A percentile compares a stretch with the other conserved stretches of the same genome.
These are phyloP conservation scores for Polytolypa hystricis DNA, from an alignment of 2,329 filamentous ascomycete genomes.

Conservation along the genomic window DNA sequence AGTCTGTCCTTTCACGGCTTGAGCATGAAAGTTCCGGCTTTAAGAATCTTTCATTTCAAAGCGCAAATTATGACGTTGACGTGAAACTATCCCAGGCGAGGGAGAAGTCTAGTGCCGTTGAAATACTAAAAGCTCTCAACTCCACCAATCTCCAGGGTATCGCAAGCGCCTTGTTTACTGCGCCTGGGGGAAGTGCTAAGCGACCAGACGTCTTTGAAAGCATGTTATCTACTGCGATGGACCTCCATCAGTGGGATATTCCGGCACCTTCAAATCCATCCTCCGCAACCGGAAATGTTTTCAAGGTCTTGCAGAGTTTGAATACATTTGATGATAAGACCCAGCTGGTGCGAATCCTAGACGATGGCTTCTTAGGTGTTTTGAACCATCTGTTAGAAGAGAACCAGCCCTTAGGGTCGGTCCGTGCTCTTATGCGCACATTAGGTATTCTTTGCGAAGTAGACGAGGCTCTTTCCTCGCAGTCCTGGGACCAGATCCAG, in stretches of 20 bases:
- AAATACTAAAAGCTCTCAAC: constrained; percentile 65
- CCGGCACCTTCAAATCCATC: constrained; percentile 55
- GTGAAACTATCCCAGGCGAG: constrained; percentile 51
- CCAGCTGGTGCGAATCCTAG: constrained; percentile 47
- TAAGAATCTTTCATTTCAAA: constrained; percentile 81
- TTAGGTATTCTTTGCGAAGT: constrained; percentile 71
- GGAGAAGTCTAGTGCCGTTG: constrained; percentile 51
- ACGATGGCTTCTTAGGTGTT: constrained; percentile 46
- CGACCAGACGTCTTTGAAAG: constrained; percentile 48
- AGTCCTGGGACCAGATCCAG: constrained; percentile 49
- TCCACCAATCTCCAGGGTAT: constrained; percentile 75
- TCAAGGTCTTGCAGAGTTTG: constrained; percentile 70
- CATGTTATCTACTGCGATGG: constrained; percentile 68
- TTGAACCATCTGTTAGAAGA: constrained; percentile 29
- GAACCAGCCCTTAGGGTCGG: constrained; percentile 29
- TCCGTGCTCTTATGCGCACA: constrained; percentile 49
- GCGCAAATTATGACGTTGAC: constrained; percentile 81
- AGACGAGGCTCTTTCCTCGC: constrained; percentile 60
- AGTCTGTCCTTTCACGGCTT: constrained; percentile 66
- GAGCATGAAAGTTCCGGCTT: constrained; percentile 82
- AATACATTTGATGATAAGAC: constrained; percentile 51
- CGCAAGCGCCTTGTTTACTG: constrained; percentile 66
- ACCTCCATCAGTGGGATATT: constrained; percentile 85
- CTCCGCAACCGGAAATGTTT: constrained; percentile 58
- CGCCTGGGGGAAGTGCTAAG: constrained; percentile 42